Conservation (phyloP, 2,329 filamentous ascomycete genomes). For the Chaetomiaceae sp. region DNA sequence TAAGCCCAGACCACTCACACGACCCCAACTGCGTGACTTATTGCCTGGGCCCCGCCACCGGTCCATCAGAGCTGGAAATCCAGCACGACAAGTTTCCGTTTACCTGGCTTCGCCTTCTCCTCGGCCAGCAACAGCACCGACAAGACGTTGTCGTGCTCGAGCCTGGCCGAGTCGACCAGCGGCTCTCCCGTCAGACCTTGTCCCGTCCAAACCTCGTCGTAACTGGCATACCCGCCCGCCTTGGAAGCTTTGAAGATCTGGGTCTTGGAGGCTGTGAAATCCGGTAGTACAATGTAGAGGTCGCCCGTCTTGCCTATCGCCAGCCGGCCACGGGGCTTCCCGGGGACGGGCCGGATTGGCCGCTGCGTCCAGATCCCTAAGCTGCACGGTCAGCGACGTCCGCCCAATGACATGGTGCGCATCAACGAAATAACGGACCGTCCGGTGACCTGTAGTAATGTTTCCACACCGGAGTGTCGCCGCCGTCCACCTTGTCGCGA, state of each 20-base stretch:
- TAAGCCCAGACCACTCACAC: too few relatives aligned
- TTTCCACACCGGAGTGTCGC: conserved; percentile 29
- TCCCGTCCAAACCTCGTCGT: conserved; percentile 33
- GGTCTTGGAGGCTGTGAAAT: conserved; percentile 26
- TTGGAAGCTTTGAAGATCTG: conserved; percentile 30
- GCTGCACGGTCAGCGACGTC: neutral
- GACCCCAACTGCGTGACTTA: too few relatives aligned
- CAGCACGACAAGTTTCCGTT: conserved; percentile 31
- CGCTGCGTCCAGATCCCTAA: conserved; percentile 31
- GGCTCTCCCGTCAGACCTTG: conserved; percentile 34
- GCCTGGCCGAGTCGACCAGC: conserved; percentile 33
- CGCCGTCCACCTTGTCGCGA: conserved; percentile 33
- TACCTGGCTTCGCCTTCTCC: neutral
- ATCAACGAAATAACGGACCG: conserved; percentile 22
- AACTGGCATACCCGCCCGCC: conserved; percentile 27
- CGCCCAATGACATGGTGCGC: neutral
- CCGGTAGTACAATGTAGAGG: conserved; percentile 34
- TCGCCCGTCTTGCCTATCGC: conserved; percentile 31
- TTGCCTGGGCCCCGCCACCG: too few relatives aligned
- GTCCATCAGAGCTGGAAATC: conserved; percentile 28
- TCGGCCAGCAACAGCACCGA: conserved; percentile 31
- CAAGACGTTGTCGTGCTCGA: conserved; percentile 32
- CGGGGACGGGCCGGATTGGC: conserved; percentile 27
- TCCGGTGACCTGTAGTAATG: conserved; percentile 34
- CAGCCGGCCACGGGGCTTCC: conserved; percentile 32